These are phyloP conservation scores for Hydrangea macrophylla DNA, from an alignment of 148 eudicot genomes.

Conservation along the genomic window DNA sequence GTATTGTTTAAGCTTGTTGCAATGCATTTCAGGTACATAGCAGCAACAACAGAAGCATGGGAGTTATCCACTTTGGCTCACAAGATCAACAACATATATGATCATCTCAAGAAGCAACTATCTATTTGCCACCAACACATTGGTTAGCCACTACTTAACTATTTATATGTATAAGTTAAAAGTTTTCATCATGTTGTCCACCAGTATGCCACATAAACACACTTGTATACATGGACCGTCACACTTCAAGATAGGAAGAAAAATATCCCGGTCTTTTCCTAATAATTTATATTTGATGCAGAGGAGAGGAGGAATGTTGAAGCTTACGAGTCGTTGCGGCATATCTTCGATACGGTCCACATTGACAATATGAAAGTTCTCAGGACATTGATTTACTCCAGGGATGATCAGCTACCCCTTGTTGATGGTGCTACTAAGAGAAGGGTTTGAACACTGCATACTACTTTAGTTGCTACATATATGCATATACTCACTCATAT, in stretches of 20 bases:
- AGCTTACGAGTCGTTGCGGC: slow-evolving; percentile 29
- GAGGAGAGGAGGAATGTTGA: slow-evolving; percentile 43
- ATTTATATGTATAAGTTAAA: not conserved
- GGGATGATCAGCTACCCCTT: slow-evolving; percentile 49
- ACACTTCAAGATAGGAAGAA: too few species aligned
- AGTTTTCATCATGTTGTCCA: too few species aligned
- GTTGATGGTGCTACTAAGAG: slow-evolving; percentile 42
- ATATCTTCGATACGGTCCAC: slow-evolving; percentile 39
- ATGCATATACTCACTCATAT: too few species aligned
- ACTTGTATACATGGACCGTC: not conserved
- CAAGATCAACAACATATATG: slow-evolving; percentile 29
- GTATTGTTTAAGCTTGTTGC: not conserved
- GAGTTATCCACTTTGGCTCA: slow-evolving; percentile 48
- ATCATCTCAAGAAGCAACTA: slow-evolving; percentile 28
- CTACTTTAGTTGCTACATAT: too few species aligned
- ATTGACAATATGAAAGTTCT: slow-evolving; percentile 66
- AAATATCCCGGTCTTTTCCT: too few species aligned
- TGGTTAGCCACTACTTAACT: slow-evolving; percentile 19
- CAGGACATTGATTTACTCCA: slow-evolving; percentile 33
- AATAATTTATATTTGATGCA: slow-evolving; percentile 17
- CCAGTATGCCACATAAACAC: not conserved
- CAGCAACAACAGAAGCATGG: slow-evolving; percentile 34
- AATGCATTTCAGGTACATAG: slow-evolving; percentile 22
- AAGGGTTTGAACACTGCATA: slow-evolving; percentile 39
- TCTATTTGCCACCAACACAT: slow-evolving; percentile 26